Evolutionary conservation across 768 basidiomycete species (phyloP), one percentile per base, ranked within the genome.

Genomic region (Lactifluus piperatus): DNA sequence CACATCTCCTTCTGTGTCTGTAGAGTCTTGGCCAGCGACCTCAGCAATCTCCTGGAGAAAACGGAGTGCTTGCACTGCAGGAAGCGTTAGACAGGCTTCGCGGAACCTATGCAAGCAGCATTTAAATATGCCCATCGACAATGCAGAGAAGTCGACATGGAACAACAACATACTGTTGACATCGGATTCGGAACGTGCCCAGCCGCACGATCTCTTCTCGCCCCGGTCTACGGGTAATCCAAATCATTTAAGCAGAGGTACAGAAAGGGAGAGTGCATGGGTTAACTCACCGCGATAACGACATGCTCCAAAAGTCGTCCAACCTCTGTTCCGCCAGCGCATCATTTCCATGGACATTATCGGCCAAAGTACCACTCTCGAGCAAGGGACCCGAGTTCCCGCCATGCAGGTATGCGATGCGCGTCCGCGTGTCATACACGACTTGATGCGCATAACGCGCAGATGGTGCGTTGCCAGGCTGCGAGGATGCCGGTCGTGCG

Each of bases 291-390:
- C 88, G 41, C 4, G 16, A 20, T 36, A 91, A 68, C 36, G 73
- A 75, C 83, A 90, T 85, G 69, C 74, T 77, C 89, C 90, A 92
- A 62, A 92, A 83, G 69, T 91, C 89, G 66, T 86, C 82, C 68
- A 91, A 63, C 58, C 87, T 64, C 37, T 54, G 57, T 29, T 64
- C 65, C 43, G 47, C 54, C 24, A 53, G 46, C 0, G 64, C 60
- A 16, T 56, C 52, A 10, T 58, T 52, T 24, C 65, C 60, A 16
- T 47, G 49, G 36, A 66, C 47, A 16, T 57, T 57, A n/a, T 62
- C 65, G 6, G 59, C 64, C 29, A 59, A 26, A 36, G 50, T 26
- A 1, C 55, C 63, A 13, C 45, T 66, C 48, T 69, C 67, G 11
- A 49, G 54, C 5, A 65, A 69, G 45, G 73, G 66, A 0, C 86